phyloP scores from a whole-genome alignment of 2,329 filamentous ascomycete genomes.

The Aureobasidium sp. region DNA sequence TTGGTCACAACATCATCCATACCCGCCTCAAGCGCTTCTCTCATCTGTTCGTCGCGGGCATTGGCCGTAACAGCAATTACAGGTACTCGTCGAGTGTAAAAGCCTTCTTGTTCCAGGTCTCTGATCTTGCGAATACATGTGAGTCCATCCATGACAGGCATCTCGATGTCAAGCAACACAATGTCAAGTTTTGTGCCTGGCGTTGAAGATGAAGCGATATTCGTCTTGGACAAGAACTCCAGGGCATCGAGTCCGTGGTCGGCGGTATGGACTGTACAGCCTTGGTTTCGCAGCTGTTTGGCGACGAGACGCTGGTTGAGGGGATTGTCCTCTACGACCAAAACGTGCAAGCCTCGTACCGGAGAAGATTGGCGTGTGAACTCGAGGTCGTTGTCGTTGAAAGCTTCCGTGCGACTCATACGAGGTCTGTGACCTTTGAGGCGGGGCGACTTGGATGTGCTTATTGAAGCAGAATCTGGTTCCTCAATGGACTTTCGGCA shows the following conservation, averaged over 20 bases:
- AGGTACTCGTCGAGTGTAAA: neutral
- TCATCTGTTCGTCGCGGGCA: slow-evolving; percentile 9
- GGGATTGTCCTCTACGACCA: slow-evolving; percentile 23
- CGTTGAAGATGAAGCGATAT: slow-evolving; percentile 4
- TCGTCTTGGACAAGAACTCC: slow-evolving; percentile 18
- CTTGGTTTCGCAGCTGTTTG: slow-evolving; percentile 20
- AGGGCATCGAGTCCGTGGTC: slow-evolving; percentile 22
- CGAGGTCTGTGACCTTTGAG: neutral
- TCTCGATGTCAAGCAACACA: slow-evolving; percentile 13
- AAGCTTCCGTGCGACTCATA: slow-evolving; percentile 10
- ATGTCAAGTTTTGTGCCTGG: slow-evolving; percentile 4
- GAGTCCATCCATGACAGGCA: slow-evolving; percentile 24
- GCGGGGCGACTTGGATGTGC: neutral
- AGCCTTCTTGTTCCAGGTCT: slow-evolving; percentile 14
- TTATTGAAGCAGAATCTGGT: neutral
- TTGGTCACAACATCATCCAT: slow-evolving; percentile 25
- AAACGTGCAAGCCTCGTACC: slow-evolving; percentile 9
- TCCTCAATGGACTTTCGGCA: slow-evolving; percentile 35
- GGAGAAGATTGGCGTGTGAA: neutral
- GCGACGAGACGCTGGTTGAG: slow-evolving; percentile 23
- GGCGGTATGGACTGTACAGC: slow-evolving; percentile 20
- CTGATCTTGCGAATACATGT: slow-evolving; percentile 19
- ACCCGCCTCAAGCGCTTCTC: slow-evolving; percentile 11
- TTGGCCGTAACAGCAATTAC: slow-evolving; percentile 57
- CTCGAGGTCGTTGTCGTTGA: slow-evolving; percentile 13